Conservation (phyloP, 2,329 filamentous ascomycete species). For the Scedosporium aurantiacum region DNA sequence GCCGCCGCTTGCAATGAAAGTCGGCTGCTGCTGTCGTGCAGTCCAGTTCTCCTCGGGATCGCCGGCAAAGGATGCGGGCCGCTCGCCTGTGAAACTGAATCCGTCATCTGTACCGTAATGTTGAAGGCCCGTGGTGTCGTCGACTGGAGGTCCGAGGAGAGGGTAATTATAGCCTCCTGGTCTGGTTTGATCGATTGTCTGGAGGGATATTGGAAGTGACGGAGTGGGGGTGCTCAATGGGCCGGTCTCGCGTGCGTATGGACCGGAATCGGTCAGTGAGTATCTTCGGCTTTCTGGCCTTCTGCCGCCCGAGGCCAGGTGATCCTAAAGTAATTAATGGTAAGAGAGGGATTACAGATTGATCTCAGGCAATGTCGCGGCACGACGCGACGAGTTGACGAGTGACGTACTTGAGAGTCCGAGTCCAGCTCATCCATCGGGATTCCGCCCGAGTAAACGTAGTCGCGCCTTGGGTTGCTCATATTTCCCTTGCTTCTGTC, state of each 20-base stretch:
- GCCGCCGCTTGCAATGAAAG: slow-evolving; percentile 36
- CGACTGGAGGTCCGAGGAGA: background rate
- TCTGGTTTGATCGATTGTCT: background rate
- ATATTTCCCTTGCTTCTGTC: background rate
- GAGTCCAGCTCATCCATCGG: background rate
- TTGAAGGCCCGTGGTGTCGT: background rate
- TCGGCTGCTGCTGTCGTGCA: slow-evolving; percentile 65
- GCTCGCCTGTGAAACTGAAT: background rate
- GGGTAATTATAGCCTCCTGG: background rate
- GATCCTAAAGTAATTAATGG: background rate
- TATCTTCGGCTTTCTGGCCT: background rate
- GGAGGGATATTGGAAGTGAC: background rate
- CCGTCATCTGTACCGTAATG: background rate
- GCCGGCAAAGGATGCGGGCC: background rate
- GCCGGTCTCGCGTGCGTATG: background rate
- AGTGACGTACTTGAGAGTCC: background rate
- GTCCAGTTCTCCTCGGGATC: slow-evolving; percentile 16
- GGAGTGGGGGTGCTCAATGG: background rate
- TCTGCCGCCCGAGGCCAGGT: background rate
- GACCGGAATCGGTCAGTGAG: background rate
- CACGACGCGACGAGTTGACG: background rate
- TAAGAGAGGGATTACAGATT: background rate
- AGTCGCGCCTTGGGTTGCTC: background rate
- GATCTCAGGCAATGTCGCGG: background rate
- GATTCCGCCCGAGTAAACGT: background rate